These are phyloP conservation scores for Isabelozyma rhagii DNA, from an alignment of 805 yeast species.

Conservation along the genomic window DNA sequence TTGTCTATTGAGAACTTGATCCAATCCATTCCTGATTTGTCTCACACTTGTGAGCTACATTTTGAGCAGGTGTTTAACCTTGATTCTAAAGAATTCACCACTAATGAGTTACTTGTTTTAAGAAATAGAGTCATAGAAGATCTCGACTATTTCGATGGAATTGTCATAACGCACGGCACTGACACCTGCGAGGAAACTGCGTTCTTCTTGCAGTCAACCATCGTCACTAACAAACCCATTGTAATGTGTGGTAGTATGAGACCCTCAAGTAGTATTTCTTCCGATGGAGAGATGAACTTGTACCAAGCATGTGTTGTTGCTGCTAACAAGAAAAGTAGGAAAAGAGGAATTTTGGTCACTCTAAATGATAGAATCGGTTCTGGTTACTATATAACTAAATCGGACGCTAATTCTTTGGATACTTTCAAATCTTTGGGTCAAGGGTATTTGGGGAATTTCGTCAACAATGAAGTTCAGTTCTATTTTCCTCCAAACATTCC, in stretches of 20 bases:
- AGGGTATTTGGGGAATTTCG: constrained; percentile 69
- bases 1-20: constrained; percentile 47
- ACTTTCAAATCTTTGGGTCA: constrained; percentile 67
- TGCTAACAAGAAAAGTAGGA: constrained; percentile 44
- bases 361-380: constrained; percentile 67
- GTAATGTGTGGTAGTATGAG: constrained; percentile 75
- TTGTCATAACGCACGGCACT: constrained; percentile 70
- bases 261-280: constrained; percentile 66
- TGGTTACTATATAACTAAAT: constrained; percentile 67
- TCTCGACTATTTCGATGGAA: constrained; percentile 48
- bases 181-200: constrained; percentile 69
- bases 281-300: constrained; percentile 72
- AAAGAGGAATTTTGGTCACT: constrained; percentile 62
- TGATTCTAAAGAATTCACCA: constrained; percentile 57
- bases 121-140: constrained; percentile 45
- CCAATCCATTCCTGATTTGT: constrained; percentile 53
- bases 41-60: constrained; percentile 51
- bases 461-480: constrained; percentile 61
- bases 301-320: constrained; percentile 70
- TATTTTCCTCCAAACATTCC: constrained; percentile 64
- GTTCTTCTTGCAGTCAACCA: constrained; percentile 53
- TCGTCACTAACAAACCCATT: constrained; percentile 48
- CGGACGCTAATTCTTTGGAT: constrained; percentile 67
- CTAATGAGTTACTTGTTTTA: constrained; percentile 42
- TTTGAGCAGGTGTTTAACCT: constrained; percentile 63